Conservation (phyloP, 345 rosid genomes). For the Capsella bursapastoris region DNA sequence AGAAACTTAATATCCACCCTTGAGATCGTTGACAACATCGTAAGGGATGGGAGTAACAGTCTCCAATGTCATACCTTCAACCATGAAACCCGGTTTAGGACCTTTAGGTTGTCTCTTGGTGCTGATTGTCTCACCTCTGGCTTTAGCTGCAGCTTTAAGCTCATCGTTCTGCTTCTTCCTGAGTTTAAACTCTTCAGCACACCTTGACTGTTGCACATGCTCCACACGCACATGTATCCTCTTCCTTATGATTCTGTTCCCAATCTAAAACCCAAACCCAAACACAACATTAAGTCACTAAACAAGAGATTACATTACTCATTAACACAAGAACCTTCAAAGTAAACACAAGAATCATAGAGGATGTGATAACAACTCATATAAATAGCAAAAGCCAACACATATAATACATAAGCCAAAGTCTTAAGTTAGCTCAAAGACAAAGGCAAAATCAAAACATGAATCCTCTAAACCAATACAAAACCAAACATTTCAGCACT, state of each 20-base stretch:
- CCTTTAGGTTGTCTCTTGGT: conserved; percentile 77
- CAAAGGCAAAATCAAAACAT: neutral
- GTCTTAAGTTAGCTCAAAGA: too few relatives aligned
- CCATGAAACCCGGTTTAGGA: conserved; percentile 85
- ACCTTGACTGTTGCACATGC: conserved; percentile 70
- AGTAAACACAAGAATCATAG: neutral
- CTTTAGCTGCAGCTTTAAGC: conserved; percentile 73
- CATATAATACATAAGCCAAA: too few relatives aligned
- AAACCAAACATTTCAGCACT: neutral
- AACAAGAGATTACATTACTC: neutral
- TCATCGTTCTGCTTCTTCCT: conserved; percentile 61
- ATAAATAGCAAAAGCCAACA: neutral
- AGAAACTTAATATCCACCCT: conserved; percentile 63
- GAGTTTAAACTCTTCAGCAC: conserved; percentile 61
- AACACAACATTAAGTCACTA: neutral
- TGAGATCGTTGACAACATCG: conserved; percentile 81
- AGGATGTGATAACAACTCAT: neutral
- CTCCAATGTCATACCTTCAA: conserved; percentile 71
- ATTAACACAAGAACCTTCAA: neutral
- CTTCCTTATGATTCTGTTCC: conserved; percentile 70
- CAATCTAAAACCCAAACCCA: conserved; percentile 45
- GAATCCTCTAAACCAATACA: neutral
- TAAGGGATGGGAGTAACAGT: conserved; percentile 80
- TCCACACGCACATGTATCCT: conserved; percentile 76
- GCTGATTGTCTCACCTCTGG: conserved; percentile 60